A percentile compares a stretch with the other conserved stretches of the same genome.
These are phyloP conservation scores for Naumovozyma dairenensis DNA, from an alignment of 805 yeast species.

Conservation along the genomic window DNA sequence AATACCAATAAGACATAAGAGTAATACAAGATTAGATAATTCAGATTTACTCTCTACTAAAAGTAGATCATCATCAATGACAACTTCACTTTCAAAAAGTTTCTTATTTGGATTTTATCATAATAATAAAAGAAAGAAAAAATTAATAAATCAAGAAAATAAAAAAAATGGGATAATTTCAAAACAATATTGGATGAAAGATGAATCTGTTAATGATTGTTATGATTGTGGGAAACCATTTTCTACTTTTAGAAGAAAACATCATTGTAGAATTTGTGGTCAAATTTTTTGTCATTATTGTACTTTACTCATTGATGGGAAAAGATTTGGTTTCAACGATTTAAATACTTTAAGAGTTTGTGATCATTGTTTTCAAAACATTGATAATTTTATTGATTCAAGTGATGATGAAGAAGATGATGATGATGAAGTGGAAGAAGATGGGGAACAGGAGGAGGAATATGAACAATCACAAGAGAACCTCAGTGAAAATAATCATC, in stretches of 20 bases:
- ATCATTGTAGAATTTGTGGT: conserved; percentile 93
- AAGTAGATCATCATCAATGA: conserved; percentile 33
- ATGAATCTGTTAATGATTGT: conserved; percentile 83
- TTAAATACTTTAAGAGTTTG: conserved; percentile 78
- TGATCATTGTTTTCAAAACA: conserved; percentile 52
- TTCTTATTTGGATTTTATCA: conserved; percentile 34
- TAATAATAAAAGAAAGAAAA: conserved; percentile 22
- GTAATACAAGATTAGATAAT: conserved; percentile 7
- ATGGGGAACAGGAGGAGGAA: conserved; percentile 1
- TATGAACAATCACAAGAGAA: not conserved
- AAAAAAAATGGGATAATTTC: conserved; percentile 26
- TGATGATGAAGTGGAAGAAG: not conserved
- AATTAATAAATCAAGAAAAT: conserved; percentile 16
- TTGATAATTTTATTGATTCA: conserved; percentile 60
- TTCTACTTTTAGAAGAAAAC: conserved; percentile 80
- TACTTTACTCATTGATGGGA: conserved; percentile 61
- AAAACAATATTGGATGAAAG: conserved; percentile 92
- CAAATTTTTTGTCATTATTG: conserved; percentile 86
- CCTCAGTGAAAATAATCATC: not conserved
- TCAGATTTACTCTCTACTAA: conserved; percentile 28
- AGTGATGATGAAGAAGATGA: conserved; percentile 45
- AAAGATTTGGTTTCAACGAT: conserved; percentile 42
- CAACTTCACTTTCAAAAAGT: conserved; percentile 34
- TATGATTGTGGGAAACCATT: conserved; percentile 72
- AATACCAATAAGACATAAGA: conserved; percentile 25